Evolutionary conservation across 192 early-diverging fungal genomes (phyloP).

Genomic region (Coemansia sp.): DNA sequence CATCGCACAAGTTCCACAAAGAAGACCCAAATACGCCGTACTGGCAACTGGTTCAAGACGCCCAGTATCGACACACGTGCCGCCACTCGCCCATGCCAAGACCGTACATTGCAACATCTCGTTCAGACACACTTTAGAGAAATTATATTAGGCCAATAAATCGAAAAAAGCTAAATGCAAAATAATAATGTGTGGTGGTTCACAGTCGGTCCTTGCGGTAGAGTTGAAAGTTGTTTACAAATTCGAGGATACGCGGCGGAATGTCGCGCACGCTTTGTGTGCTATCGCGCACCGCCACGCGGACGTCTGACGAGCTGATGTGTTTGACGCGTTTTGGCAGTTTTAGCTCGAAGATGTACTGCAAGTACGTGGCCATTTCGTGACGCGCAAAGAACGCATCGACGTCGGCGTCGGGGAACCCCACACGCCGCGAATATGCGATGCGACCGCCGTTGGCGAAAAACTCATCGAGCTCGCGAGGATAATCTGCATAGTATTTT

Average conservation of each 20-base stretch:
- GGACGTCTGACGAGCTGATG: slow-evolving; percentile 44
- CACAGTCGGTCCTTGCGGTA: slow-evolving; percentile 16
- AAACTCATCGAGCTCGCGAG: slow-evolving; percentile 56
- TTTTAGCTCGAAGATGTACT: slow-evolving; percentile 37
- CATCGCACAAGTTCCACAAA: slow-evolving; percentile 12
- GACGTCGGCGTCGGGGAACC: slow-evolving; percentile 37
- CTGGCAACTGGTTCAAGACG: neutral
- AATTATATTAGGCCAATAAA: too few species aligned
- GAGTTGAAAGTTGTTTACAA: slow-evolving; percentile 37
- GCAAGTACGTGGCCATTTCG: slow-evolving; percentile 15
- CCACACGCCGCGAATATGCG: slow-evolving; percentile 36
- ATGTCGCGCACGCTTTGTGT: slow-evolving; percentile 41
- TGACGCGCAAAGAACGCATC: slow-evolving; percentile 34
- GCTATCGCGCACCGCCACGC: slow-evolving; percentile 38
- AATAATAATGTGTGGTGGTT: neutral
- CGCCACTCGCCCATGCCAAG: too few species aligned
- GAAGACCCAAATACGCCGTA: neutral
- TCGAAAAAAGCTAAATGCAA: too few species aligned
- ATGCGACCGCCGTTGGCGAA: slow-evolving; percentile 56
- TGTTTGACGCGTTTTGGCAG: slow-evolving; percentile 47
- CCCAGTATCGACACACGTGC: too few species aligned
- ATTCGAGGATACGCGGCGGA: slow-evolving; percentile 48
- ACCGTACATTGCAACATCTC: too few species aligned
- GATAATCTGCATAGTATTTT: slow-evolving; percentile 66
- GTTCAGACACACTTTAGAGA: too few species aligned